Evolutionary conservation across 2,329 filamentous ascomycete genomes (phyloP), one percentile per base, ranked within the genome.

Genomic region (Sphaerulina populicola): DNA sequence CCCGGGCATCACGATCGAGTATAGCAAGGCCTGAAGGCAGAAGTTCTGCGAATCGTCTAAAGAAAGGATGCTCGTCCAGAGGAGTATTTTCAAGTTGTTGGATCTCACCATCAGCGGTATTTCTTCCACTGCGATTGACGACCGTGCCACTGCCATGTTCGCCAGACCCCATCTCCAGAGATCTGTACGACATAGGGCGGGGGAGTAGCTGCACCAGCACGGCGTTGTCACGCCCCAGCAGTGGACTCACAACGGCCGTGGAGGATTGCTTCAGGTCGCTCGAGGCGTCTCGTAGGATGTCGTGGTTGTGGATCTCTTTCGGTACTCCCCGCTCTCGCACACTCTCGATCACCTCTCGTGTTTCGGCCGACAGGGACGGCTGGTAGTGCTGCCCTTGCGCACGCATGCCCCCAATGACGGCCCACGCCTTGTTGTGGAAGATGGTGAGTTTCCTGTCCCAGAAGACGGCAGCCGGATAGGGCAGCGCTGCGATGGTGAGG

Each of bases 1-100:
- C 69, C 35, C 72, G 69, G 1, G 71, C 71, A 14, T 70, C 64
- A 42, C 68, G 67, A 52, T 74, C 69, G 5, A 74, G 62, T 31
- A 74, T 73, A 2, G 72, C 72, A 9, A 74, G 61, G 1, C 72
- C 72, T 18, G 69, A 71, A 3, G 72, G 72, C 1, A 74, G 57
- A 55, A 74, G 65, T 47, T 74, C 71, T 4, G 72, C 71, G 39
- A 74, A 74, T 9, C 67, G 60, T 23, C 69, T 67, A 47, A 74
- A 74, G 39, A 74, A 68, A 4, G 69, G 50, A 62, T 73, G 63
- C 65, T 71, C 62, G 57, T 70, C 44, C 6, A 67, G 41, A 2
- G 63, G 60, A 1, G 58, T 39, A 48, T 58, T 58, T 23, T 59
- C 60, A 4, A 55, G 42, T 3, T 54, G 44, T 33, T 47, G 49